phyloP scores from a whole-genome alignment of 805 yeast species.

The Cyberlindnera petersonii region DNA sequence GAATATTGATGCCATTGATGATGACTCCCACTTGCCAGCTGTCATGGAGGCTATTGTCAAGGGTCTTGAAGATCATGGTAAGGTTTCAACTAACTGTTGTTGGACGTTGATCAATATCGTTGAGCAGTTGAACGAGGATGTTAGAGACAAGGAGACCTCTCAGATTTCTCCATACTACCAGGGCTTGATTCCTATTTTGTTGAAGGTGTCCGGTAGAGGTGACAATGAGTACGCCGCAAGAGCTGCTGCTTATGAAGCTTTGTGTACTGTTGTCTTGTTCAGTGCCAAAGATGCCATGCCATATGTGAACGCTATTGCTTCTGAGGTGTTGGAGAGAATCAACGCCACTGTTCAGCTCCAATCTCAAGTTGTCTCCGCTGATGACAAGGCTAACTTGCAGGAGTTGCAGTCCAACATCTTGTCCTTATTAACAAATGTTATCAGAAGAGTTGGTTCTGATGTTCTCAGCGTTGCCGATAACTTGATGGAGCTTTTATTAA shows the following conservation, averaged over 20 bases:
- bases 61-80: slow-evolving; percentile 90
- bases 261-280: slow-evolving; percentile 74
- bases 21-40: slow-evolving; percentile 58
- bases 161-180: slow-evolving; percentile 73
- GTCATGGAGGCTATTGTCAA: slow-evolving; percentile 67
- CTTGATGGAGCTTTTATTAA: slow-evolving; percentile 79
- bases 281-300: slow-evolving; percentile 68
- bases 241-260: slow-evolving; percentile 95
- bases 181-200: slow-evolving; percentile 62
- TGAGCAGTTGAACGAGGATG: slow-evolving; percentile 69
- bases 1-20: slow-evolving; percentile 71
- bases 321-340: slow-evolving; percentile 67
- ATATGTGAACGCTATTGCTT: slow-evolving; percentile 67
- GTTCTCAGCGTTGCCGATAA: slow-evolving; percentile 70
- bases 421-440: slow-evolving; percentile 25
- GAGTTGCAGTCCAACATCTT: slow-evolving; percentile 74
- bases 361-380: slow-evolving; percentile 56
- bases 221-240: slow-evolving; percentile 87
- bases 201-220: slow-evolving; percentile 61
- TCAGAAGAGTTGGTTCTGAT: slow-evolving; percentile 64
- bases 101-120: slow-evolving; percentile 93
- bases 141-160: slow-evolving; percentile 42
- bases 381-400: slow-evolving; percentile 73
- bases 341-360: slow-evolving; percentile 63
- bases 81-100: slow-evolving; percentile 94